Evolutionary conservation across 306 rosid species (phyloP), one percentile per base, ranked within the genome.

Genomic region (Corylus avellana): DNA sequence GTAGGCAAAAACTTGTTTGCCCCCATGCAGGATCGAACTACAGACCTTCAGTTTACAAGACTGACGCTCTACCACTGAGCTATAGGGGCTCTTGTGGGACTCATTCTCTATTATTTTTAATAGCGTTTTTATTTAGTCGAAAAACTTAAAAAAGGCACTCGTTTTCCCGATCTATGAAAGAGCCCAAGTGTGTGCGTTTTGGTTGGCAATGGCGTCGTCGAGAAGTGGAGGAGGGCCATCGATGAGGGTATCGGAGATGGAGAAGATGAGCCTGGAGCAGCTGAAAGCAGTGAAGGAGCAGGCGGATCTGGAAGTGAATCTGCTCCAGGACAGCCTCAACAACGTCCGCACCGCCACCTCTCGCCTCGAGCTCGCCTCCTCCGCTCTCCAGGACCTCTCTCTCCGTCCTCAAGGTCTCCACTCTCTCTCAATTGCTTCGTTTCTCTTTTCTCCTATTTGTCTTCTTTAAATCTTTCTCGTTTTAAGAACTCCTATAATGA

Each of bases 191-290:
- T 2, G 35, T 27, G 22, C 68, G 59, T 25, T 16, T 77, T 39
- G 42, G 2, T 58, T 14, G n/a, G 46, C 9, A 7, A 87, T 87
- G 92, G 91, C 88, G 70, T 85, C 90, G 54, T 78, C 79, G 75
- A 85, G 84, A 83, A 80, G 88, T 5, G 89, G 79, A 51, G 82
- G 32, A 51, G 82, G 32, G 4, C 87, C 75, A 9, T 89, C 76
- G 29, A 57, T 29, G 59, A 72, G 75, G 63, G 76, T 39, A 61
- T 77, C 70, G 37, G 77, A 82, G 44, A 17, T 94, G 71, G 95
- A 91, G 89, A 86, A 91, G 86, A 90, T 95, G 97, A 92, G 93
- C 84, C 79, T 90, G 39, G 98, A 95, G 75, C 98, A 95, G 84
- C 73, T 92, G 59, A 95, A 85, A 63, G 94, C 88, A 0, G 74